Conservation (phyloP, 495 filamentous ascomycete species). For the Xylaria scruposa region DNA sequence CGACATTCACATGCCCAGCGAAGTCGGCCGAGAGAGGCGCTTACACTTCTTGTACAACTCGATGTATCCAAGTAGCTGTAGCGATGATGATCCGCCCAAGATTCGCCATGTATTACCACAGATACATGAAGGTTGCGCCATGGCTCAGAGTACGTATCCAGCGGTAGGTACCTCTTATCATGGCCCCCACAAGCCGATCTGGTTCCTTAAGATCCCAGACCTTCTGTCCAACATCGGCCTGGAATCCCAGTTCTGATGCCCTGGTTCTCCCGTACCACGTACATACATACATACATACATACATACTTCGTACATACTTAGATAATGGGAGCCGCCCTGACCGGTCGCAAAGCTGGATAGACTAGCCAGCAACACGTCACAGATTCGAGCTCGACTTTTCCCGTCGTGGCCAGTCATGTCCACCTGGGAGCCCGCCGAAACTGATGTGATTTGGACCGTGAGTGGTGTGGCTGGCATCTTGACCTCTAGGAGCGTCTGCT, state of each 20-base stretch:
- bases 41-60: neutral
- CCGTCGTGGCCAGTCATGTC: neutral
- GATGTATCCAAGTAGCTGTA: neutral
- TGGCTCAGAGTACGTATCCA: neutral
- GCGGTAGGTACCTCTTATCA: constrained; percentile 15
- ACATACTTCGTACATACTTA: no score
- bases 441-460: constrained; percentile 1
- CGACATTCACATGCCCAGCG: constrained; percentile 1
- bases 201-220: constrained; percentile 9
- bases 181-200: constrained; percentile 19
- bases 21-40: neutral
- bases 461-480: constrained; percentile 13
- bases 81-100: neutral
- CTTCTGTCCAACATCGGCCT: neutral
- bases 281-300: no score
- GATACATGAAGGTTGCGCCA: constrained; percentile 1
- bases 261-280: neutral
- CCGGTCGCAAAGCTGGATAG: neutral
- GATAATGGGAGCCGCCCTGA: constrained; percentile 6
- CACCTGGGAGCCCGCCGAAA: neutral
- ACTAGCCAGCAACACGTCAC: constrained; percentile 12
- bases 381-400: constrained; percentile 5
- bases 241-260: neutral
- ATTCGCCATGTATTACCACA: neutral
- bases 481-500: neutral